phyloP scores from a whole-genome alignment of 129 eudicot species.

The Heracleum sosnowskyi region DNA sequence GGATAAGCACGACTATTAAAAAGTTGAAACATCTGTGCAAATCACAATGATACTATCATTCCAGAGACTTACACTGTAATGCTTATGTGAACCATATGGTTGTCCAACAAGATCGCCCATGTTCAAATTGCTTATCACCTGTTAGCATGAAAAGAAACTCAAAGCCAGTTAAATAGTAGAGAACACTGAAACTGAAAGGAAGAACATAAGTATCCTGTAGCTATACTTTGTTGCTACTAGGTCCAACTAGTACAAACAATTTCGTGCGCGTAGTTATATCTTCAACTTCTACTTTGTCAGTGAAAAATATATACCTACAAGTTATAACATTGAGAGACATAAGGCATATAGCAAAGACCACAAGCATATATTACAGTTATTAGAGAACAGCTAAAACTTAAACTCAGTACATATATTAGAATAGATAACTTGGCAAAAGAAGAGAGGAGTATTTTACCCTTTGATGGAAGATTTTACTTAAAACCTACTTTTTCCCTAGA shows the following conservation, averaged over 20 bases:
- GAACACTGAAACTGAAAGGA: neutral
- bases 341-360: neutral
- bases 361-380: neutral
- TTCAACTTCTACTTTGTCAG: constrained; percentile 85
- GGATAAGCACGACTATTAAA: neutral
- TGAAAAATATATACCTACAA: constrained; percentile 72
- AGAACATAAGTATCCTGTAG: constrained; percentile 8
- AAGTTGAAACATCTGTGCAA: neutral
- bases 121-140: constrained; percentile 59
- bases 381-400: neutral
- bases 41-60: neutral
- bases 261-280: constrained; percentile 62
- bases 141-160: constrained; percentile 21
- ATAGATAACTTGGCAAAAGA: neutral
- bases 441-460: neutral
- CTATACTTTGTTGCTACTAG: constrained; percentile 68
- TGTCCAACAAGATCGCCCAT: constrained; percentile 68
- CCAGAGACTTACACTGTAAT: constrained; percentile 46
- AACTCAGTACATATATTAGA: neutral
- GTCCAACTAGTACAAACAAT: constrained; percentile 76
- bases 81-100: constrained; percentile 82
- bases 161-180: neutral
- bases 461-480: neutral
- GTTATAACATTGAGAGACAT: constrained; percentile 7
- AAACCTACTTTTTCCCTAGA: neutral